phyloP scores from a whole-genome alignment of 2,329 filamentous ascomycete genomes.

The Alternaria ethzedia region DNA sequence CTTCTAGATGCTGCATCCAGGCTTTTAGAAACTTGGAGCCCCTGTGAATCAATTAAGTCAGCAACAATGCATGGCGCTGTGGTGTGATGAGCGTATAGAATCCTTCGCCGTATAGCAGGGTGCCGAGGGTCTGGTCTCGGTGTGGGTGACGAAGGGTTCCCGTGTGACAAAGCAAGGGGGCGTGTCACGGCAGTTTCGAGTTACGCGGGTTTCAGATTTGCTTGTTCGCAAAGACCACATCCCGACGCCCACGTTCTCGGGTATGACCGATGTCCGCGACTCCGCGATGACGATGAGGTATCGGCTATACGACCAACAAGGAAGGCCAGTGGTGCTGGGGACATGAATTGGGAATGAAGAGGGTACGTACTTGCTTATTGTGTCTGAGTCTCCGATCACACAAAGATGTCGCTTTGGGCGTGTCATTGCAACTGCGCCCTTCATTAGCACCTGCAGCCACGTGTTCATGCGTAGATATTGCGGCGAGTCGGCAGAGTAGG shows the following conservation, averaged over 20 bases:
- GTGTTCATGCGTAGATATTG: neutral
- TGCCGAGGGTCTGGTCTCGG: neutral
- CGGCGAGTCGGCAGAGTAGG: conserved; percentile 1
- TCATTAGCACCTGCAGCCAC: conserved; percentile 7
- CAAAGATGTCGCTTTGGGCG: conserved; percentile 88
- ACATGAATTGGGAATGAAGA: conserved; percentile 4
- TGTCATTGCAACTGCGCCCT: conserved; percentile 85
- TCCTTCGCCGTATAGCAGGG: neutral
- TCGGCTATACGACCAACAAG: conserved; percentile 2
- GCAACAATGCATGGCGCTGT: conserved; percentile 10
- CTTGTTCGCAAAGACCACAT: conserved; percentile 11
- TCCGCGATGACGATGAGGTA: neutral
- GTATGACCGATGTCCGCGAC: neutral
- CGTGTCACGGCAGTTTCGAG: conserved; percentile 26
- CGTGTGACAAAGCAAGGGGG: conserved; percentile 14
- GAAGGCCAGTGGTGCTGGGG: neutral
- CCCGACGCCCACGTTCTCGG: conserved; percentile 18
- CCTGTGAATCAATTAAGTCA: conserved; percentile 54
- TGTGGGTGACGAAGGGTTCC: neutral
- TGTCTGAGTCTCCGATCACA: conserved; percentile 92
- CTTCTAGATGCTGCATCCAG: conserved; percentile 93
- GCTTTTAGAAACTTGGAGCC: conserved; percentile 83
- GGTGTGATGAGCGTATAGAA: conserved; percentile 12
- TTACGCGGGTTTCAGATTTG: conserved; percentile 4
- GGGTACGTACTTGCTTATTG: conserved; percentile 76